Evolutionary conservation across 768 basidiomycete species (phyloP), one percentile per base, ranked within the genome.

Genomic region (Gloeopeniophorella convolvens): DNA sequence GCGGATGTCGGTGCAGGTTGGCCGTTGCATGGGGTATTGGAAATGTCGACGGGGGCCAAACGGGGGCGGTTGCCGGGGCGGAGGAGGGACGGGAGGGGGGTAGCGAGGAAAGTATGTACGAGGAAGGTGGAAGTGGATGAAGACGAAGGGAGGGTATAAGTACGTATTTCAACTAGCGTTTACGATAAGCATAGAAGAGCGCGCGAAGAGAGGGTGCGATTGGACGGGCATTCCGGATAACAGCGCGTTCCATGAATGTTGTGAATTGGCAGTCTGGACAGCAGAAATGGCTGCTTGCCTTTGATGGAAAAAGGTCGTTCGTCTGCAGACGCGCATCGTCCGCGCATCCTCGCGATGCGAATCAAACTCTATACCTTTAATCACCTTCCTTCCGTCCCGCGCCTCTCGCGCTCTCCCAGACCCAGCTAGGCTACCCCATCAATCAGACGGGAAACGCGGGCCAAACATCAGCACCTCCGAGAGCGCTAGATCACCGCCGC

Each of bases 1-100:
- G 54, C 79, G 82, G 48, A 85, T 72, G 46, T 69, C 70, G 21
- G 72, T 72, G 67, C 80, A 83, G 20, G 87, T 89, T 8, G 86
- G 86, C 23, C 66, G 73, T 62, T 87, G 85, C 77, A 83, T 82
- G 43, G 39, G 34, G 27, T 26, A 43, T 21, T 18, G 30, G 20
- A n/a, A n/a, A n/a, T 27, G 28, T 20, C 11, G 20, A 23, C 5
- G 13, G 24, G 49, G 49, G 49, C 44, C 43, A 42, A 41, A 20
- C 34, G 3, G 24, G 21, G 45, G 36, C 28, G 31, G 41, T 0
- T 28, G 54, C 11, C 34, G 34, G 37, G 51, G 41, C 27, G 34
- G 42, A 18, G 50, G 39, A n/a, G 37, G 3, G 48, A 18, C 18
- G 23, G 36, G 16, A 32, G 26, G 44, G 24, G 27, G 11, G 32